These are phyloP conservation scores for Termitomyces sp. DNA, from an alignment of 1,284 basidiomycete species.

Conservation along the genomic window DNA sequence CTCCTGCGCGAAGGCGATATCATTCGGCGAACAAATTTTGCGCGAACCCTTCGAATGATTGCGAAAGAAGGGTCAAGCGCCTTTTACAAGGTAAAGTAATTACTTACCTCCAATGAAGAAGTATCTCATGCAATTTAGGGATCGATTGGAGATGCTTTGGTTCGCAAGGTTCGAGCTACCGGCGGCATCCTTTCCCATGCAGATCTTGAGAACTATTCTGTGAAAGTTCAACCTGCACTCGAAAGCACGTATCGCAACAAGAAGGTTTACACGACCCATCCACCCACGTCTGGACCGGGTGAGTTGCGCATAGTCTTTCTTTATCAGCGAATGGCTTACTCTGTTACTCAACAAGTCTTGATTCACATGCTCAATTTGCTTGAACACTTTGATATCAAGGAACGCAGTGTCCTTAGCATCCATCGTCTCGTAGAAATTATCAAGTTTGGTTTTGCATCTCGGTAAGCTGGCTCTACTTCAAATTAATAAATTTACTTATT, in stretches of 20 bases:
- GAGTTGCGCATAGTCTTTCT: conserved; percentile 9
- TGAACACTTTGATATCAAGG: conserved; percentile 57
- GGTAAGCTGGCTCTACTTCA: conserved; percentile 34
- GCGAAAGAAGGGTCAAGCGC: conserved; percentile 67
- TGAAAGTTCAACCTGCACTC: conserved; percentile 71
- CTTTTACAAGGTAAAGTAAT: conserved; percentile 58
- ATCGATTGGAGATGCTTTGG: conserved; percentile 66
- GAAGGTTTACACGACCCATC: conserved; percentile 79
- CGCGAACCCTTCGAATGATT: conserved; percentile 61
- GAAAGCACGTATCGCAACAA: conserved; percentile 71
- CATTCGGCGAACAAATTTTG: conserved; percentile 65
- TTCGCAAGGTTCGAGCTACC: conserved; percentile 59
- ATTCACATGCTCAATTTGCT: conserved; percentile 78
- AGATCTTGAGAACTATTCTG: conserved; percentile 70
- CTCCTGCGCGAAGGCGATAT: conserved; percentile 72
- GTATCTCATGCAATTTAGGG: conserved; percentile 40
- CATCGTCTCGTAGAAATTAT: conserved; percentile 75
- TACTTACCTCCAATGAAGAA: conserved; percentile 1
- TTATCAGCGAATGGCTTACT: background rate
- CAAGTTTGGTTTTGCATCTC: conserved; percentile 78
- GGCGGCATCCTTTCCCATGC: conserved; percentile 77
- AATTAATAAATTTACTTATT: conserved; percentile 1
- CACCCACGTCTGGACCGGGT: conserved; percentile 78
- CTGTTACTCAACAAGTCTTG: conserved; percentile 37
- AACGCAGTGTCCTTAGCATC: conserved; percentile 50